phyloP scores from a whole-genome alignment of 371 early-diverging fungal species.

The Mortierella sp. region DNA sequence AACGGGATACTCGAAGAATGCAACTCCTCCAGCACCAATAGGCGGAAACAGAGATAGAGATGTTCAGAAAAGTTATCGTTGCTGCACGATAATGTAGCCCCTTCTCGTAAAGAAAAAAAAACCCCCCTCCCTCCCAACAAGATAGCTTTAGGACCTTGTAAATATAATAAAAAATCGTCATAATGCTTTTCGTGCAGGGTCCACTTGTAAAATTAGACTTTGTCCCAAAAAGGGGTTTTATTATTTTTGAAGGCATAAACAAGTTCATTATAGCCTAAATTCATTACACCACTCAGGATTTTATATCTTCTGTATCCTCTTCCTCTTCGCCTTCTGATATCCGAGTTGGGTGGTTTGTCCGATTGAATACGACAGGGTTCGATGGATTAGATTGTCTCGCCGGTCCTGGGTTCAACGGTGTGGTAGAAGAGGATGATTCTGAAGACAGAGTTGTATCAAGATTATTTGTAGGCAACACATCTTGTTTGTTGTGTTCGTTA shows the following conservation, averaged over 20 bases:
- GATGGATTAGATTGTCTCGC: neutral
- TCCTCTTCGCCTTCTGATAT: constrained; percentile 54
- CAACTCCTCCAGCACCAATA: constrained; percentile 11
- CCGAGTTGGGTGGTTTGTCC: constrained; percentile 48
- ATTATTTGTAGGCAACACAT: neutral
- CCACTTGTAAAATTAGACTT: too few species aligned
- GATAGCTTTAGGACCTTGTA: neutral
- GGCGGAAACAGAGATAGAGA: neutral
- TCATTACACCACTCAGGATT: neutral
- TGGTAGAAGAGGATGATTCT: constrained; percentile 12
- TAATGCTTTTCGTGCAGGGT: neutral
- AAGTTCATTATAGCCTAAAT: neutral
- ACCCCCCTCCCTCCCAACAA: too few species aligned
- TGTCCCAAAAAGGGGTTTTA: neutral
- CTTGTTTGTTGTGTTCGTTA: neutral
- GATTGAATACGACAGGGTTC: constrained; percentile 17
- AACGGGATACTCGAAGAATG: constrained; percentile 24
- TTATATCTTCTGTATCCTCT: constrained; percentile 29
- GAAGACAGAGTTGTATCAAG: constrained; percentile 11
- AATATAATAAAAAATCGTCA: constrained; percentile 1
- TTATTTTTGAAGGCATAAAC: neutral
- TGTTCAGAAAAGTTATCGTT: constrained; percentile 3
- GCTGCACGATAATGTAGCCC: constrained; percentile 20
- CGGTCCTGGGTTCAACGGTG: neutral
- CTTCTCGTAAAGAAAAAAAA: neutral